Conservation (phyloP, 257 asterid genomes). For the Nicotiana attenuata region DNA sequence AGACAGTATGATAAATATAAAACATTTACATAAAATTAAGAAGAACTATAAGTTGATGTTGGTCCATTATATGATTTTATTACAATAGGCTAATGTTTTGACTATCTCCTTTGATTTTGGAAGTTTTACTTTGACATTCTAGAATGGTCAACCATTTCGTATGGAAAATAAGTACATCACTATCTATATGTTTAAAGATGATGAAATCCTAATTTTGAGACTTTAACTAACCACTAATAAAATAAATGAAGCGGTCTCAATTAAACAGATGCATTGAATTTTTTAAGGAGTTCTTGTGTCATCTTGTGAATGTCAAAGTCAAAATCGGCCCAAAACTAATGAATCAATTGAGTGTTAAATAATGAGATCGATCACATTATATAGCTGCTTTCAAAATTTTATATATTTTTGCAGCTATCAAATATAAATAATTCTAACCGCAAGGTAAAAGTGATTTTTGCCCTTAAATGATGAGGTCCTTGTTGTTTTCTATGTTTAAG, state of each 20-base stretch:
- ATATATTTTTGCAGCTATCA: too few relatives aligned
- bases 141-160: neutral
- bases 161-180: neutral
- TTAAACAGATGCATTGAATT: neutral
- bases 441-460: too few relatives aligned
- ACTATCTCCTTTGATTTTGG: neutral
- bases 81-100: neutral
- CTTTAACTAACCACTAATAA: neutral
- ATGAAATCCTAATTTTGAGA: neutral
- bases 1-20: too few relatives aligned
- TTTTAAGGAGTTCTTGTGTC: neutral
- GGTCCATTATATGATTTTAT: too few relatives aligned
- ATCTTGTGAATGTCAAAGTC: neutral
- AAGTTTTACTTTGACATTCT: neutral
- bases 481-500: too few relatives aligned
- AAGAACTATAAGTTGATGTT: too few relatives aligned
- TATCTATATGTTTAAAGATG: neutral
- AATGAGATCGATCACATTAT: too few relatives aligned
- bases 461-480: too few relatives aligned
- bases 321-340: neutral
- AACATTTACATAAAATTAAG: too few relatives aligned
- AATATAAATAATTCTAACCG: too few relatives aligned
- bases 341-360: neutral
- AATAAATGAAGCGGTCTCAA: neutral
- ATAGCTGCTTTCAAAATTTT: too few relatives aligned